Percentiles rank a stretch among this genome's conserved stretches.
These are phyloP conservation scores for Ricinus communis DNA, from an alignment of 345 rosid genomes.

Conservation along the genomic window DNA sequence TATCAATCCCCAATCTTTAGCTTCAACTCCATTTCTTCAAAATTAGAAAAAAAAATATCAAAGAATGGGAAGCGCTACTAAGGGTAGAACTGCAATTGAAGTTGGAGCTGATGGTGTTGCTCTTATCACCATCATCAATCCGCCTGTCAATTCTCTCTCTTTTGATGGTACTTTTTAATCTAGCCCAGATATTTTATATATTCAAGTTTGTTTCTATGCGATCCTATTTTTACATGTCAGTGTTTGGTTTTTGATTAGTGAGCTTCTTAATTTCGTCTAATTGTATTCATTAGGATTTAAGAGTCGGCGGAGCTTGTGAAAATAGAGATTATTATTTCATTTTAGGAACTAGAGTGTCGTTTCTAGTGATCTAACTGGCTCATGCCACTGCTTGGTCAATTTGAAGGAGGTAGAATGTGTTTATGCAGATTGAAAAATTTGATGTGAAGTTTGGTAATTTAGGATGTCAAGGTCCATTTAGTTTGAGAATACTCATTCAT, in stretches of 20 bases:
- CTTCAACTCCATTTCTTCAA: too few species aligned
- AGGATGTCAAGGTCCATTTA: neutral
- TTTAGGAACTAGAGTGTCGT: too few species aligned
- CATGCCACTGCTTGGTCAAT: neutral
- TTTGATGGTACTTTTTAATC: slow-evolving; percentile 50
- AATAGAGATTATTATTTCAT: too few species aligned
- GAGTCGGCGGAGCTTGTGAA: neutral
- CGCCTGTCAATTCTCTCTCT: slow-evolving; percentile 91
- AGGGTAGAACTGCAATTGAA: slow-evolving; percentile 65
- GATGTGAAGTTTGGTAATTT: neutral
- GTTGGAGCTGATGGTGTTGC: slow-evolving; percentile 93
- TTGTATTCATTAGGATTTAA: neutral
- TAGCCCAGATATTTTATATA: neutral
- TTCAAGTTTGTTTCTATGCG: neutral
- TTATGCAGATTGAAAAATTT: too few species aligned
- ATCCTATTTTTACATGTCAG: neutral
- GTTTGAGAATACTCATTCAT: neutral
- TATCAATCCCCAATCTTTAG: neutral
- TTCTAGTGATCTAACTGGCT: neutral
- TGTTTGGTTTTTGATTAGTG: neutral
- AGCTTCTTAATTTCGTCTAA: neutral
- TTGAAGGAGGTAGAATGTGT: neutral
- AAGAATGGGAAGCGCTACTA: slow-evolving; percentile 37
- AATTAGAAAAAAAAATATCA: neutral
- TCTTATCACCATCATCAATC: slow-evolving; percentile 74